Evolutionary conservation across 139 green algal species (phyloP).

Genomic region (Picochlorum sp.): DNA sequence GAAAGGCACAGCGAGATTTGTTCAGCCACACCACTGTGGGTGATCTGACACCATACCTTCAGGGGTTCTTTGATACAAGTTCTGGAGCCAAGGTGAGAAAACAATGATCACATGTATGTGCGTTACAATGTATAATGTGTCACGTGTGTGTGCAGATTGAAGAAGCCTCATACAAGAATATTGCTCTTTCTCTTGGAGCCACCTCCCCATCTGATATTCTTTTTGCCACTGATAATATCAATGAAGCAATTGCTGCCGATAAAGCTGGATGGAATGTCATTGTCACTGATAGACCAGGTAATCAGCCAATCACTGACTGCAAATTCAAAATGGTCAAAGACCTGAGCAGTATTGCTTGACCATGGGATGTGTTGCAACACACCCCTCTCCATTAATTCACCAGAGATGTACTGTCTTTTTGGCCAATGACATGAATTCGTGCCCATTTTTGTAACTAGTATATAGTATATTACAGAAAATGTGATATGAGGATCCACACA

Average conservation of each 20-base stretch:
- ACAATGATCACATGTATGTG: too few relatives aligned
- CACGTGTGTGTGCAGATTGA: conserved; percentile 14
- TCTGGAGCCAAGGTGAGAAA: conserved; percentile 53
- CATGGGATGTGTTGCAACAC: too few relatives aligned
- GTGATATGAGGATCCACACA: too few relatives aligned
- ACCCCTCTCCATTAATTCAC: too few relatives aligned
- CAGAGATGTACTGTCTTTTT: too few relatives aligned
- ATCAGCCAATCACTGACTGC: conserved; percentile 46
- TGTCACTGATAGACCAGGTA: conserved; percentile 66
- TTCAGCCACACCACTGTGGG: conserved; percentile 56
- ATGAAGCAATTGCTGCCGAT: conserved; percentile 70
- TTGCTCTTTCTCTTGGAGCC: conserved; percentile 68
- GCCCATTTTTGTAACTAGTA: too few relatives aligned
- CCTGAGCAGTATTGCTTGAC: neutral
- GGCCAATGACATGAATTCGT: too few relatives aligned
- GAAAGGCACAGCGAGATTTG: conserved; percentile 52
- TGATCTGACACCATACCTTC: conserved; percentile 77
- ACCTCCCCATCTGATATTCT: conserved; percentile 55
- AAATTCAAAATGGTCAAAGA: neutral
- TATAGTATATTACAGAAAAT: too few relatives aligned
- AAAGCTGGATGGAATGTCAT: conserved; percentile 68
- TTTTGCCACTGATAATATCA: conserved; percentile 80
- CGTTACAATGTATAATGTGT: conserved; percentile 4
- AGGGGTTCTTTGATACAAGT: conserved; percentile 92
- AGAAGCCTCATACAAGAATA: conserved; percentile 66